phyloP scores from a whole-genome alignment of 116 monocot genomes.

The Zostera marina region DNA sequence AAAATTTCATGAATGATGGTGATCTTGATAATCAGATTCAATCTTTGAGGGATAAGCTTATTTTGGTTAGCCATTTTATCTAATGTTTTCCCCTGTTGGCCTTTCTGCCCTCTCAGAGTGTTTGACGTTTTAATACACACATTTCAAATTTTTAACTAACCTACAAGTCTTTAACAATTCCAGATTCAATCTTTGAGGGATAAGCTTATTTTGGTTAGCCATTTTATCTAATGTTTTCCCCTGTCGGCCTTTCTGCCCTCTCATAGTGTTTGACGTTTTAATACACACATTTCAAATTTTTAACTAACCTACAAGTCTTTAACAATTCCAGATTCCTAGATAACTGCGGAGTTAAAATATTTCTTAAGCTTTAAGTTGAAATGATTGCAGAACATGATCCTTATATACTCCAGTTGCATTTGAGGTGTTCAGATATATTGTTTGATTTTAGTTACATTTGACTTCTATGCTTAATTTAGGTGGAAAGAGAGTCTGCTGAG shows the following conservation, averaged over 20 bases:
- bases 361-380: no score
- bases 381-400: no score
- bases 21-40: constrained; percentile 1
- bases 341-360: no score
- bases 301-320: no score
- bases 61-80: background rate
- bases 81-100: background rate
- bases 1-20: background rate
- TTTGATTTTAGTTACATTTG: no score
- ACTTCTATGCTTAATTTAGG: background rate
- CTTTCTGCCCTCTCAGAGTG: background rate
- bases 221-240: background rate
- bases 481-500: constrained; percentile 1
- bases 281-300: no score
- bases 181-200: background rate
- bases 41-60: constrained; percentile 2
- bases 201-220: background rate
- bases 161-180: no score
- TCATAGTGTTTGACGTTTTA: background rate
- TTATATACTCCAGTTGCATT: no score
- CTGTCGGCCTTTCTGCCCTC: background rate
- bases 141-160: no score
- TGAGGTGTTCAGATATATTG: background rate
- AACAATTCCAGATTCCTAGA: no score
- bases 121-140: background rate